Conservation (phyloP, 2,329 filamentous ascomycete genomes). For the Ophiosphaerella korrae region DNA sequence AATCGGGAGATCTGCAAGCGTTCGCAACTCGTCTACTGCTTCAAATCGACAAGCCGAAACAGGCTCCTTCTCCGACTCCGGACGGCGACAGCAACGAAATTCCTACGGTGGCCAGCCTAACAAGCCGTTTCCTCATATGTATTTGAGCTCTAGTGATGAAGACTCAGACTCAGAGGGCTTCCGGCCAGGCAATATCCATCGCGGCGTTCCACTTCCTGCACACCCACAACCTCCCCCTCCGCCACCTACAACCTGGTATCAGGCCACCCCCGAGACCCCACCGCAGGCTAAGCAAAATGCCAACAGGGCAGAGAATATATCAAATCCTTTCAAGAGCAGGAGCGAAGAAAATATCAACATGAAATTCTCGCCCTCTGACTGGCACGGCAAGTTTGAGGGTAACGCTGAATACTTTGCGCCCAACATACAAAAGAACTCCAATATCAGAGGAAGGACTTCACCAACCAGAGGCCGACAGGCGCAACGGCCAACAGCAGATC, state of each 20-base stretch:
- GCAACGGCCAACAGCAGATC: constrained; percentile 29
- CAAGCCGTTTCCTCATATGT: constrained; percentile 35
- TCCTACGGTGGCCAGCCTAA: constrained; percentile 28
- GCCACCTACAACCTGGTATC: constrained; percentile 23
- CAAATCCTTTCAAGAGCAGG: constrained; percentile 49
- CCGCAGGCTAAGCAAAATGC: constrained; percentile 19
- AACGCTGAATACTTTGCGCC: constrained; percentile 51
- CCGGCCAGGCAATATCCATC: constrained; percentile 17
- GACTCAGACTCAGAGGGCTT: constrained; percentile 34
- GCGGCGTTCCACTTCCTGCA: constrained; percentile 20
- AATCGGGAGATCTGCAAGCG: constrained; percentile 59
- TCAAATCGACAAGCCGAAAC: constrained; percentile 27
- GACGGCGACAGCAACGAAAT: constrained; percentile 31
- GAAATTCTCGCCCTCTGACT: constrained; percentile 54
- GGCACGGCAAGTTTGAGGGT: constrained; percentile 53
- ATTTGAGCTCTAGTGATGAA: constrained; percentile 37
- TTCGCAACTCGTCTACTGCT: constrained; percentile 54
- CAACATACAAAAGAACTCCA: constrained; percentile 29
- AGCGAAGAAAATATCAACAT: constrained; percentile 58
- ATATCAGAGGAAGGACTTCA: constrained; percentile 33
- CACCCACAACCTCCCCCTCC: constrained; percentile 21
- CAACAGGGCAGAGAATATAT: constrained; percentile 21
- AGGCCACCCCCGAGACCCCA: constrained; percentile 21
- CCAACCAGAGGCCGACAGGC: constrained; percentile 37
- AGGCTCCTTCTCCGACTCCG: constrained; percentile 40